Base-by-base conservation (phyloP, 257 asterid species). In the Coffea eugenioides region DNA sequence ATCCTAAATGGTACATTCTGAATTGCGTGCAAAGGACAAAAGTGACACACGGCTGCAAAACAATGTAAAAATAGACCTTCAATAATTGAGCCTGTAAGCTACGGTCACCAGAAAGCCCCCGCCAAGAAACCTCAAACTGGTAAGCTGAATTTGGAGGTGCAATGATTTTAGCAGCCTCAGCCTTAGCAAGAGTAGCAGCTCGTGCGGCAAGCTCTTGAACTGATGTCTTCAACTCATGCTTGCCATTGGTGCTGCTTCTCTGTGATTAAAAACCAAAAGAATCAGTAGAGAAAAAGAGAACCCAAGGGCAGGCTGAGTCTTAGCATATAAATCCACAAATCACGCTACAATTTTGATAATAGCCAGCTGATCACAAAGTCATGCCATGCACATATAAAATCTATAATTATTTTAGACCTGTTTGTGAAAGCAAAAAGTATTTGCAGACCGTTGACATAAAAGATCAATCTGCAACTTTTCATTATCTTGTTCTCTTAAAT, bases 121-220 rank as follows among this genome's bases (percentile, higher is more conserved):
- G 94, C 99, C 98, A 96, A 79, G 94, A 86, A 84, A 85, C 89
- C 92, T 94, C 99, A 80, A 96, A 94, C 88, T 96, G 97, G 86
- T 88, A 92, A 67, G 97, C 99, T 27, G 99, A 87, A 79, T 85
- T 91, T 76, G 97, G 98, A 14, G 97, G 91, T 78, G 86, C 88
- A 80, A 94, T 89, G 80, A 87, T 94, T 89, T 90, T 92, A 41
- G 97, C 97, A 77, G 94, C 99, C 90, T 94, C 94, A 11, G 91
- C 87, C 85, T 88, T 96, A 0, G 97, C 97, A 84, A 92, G 86
- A 79, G 82, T 85, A 80, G 97, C 95, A 75, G 97, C 97, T 84
- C 89, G 93, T n/a, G 89, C 87, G 75, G 98, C 95, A 87, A 96
- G 97, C 84, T 94, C 98, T 79, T 88, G 95, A 86, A 96, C 92